Conservation (phyloP, 495 filamentous ascomycete genomes). For the Penicillium subrubescens region DNA sequence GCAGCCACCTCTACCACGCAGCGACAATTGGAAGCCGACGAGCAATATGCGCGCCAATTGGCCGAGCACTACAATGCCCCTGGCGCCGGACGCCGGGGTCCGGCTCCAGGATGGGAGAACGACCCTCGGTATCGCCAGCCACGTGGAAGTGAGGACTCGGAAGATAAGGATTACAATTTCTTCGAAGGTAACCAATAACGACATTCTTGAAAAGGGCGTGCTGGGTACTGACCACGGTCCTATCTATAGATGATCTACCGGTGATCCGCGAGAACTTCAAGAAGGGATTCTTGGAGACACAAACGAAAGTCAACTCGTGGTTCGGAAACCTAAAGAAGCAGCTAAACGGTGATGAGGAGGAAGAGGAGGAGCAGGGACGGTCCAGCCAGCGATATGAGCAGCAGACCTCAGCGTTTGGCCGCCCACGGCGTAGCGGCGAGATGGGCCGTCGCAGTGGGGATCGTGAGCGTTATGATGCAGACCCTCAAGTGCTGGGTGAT, state of each 20-base stretch:
- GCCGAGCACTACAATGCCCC: constrained; percentile 80
- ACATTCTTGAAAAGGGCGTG: not conserved
- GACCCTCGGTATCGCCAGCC: constrained; percentile 35
- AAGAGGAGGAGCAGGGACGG: constrained; percentile 38
- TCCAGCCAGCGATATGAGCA: constrained; percentile 50
- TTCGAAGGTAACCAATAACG: constrained; percentile 64
- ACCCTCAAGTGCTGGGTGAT: constrained; percentile 84
- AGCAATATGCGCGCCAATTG: constrained; percentile 90
- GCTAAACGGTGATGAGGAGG: constrained; percentile 80
- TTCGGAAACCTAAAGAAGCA: constrained; percentile 86
- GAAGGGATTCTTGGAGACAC: constrained; percentile 94
- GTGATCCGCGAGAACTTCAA: constrained; percentile 90
- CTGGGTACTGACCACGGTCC: constrained; percentile 12
- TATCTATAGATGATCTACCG: constrained; percentile 75
- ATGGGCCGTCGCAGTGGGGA: constrained; percentile 70
- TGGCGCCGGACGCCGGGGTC: constrained; percentile 36
- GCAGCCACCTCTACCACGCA: constrained; percentile 58
- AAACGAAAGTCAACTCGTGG: constrained; percentile 91
- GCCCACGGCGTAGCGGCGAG: constrained; percentile 58
- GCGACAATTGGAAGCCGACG: constrained; percentile 86
- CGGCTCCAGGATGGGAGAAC: constrained; percentile 48
- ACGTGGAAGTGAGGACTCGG: constrained; percentile 46
- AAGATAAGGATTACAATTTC: constrained; percentile 78
- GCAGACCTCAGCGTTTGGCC: constrained; percentile 37
- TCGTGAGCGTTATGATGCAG: constrained; percentile 91